Evolutionary conservation across 371 early-diverging fungal species (phyloP).

Genomic region (Actinomortierella wolfii): DNA sequence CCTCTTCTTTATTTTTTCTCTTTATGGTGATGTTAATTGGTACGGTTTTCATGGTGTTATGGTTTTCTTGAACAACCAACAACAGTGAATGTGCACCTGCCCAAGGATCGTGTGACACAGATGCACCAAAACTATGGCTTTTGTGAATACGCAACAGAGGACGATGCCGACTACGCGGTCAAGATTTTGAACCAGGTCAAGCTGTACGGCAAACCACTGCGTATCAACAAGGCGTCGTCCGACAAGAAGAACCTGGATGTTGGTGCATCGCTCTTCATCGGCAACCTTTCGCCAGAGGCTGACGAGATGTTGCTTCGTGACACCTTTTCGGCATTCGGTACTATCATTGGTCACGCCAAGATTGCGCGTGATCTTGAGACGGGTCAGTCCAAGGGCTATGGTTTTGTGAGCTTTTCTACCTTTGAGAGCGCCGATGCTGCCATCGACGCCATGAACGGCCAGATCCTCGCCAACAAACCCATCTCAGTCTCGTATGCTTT

Average conservation of each 20-base stretch:
- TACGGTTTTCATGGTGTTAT: no score
- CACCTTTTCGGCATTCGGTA: slow-evolving; percentile 95
- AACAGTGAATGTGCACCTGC: slow-evolving; percentile 91
- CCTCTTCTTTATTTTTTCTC: slow-evolving; percentile 3
- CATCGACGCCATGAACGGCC: slow-evolving; percentile 97
- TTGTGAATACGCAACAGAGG: slow-evolving; percentile 91
- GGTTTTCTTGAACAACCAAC: no score
- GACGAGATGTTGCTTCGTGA: slow-evolving; percentile 96
- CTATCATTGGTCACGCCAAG: slow-evolving; percentile 58
- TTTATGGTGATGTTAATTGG: no score
- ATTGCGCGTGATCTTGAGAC: slow-evolving; percentile 91
- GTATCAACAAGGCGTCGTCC: slow-evolving; percentile 94
- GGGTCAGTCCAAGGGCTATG: slow-evolving; percentile 91
- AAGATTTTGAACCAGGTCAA: slow-evolving; percentile 96
- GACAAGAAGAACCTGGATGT: slow-evolving; percentile 93
- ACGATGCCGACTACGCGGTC: slow-evolving; percentile 97
- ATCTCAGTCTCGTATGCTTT: slow-evolving; percentile 93
- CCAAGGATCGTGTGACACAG: slow-evolving; percentile 97
- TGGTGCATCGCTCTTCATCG: slow-evolving; percentile 96
- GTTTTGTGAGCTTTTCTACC: slow-evolving; percentile 91
- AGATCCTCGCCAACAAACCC: slow-evolving; percentile 92
- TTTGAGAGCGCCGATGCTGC: slow-evolving; percentile 97
- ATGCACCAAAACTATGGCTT: slow-evolving; percentile 96
- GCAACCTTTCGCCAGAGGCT: slow-evolving; percentile 92
- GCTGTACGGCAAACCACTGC: slow-evolving; percentile 93